A percentile compares a stretch with the other conserved stretches of the same genome.
These are phyloP conservation scores for Viridothelium virens DNA, from an alignment of 495 filamentous ascomycete species.

Conservation along the genomic window DNA sequence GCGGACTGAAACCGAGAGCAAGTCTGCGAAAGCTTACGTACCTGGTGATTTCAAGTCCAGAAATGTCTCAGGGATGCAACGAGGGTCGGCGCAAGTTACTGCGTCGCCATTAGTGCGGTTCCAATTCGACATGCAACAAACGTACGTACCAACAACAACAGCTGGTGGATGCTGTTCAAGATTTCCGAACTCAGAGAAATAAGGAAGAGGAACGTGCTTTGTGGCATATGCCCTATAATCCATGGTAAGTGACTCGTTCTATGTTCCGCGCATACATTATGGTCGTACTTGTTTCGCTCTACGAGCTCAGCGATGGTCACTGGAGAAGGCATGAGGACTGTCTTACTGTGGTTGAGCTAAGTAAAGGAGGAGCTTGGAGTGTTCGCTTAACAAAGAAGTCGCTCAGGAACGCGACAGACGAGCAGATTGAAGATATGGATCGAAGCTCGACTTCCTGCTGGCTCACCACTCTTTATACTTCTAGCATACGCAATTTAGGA, in stretches of 20 bases:
- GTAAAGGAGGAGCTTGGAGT: background rate
- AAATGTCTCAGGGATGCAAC: constrained; percentile 15
- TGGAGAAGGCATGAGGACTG: background rate
- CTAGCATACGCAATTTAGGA: background rate
- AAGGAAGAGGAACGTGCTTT: background rate
- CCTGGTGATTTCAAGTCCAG: constrained; percentile 2
- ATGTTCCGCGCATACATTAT: no score
- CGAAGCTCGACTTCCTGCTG: background rate
- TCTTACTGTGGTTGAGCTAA: background rate
- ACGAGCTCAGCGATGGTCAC: background rate
- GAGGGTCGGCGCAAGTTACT: constrained; percentile 15
- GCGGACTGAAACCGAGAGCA: background rate
- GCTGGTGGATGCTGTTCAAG: background rate
- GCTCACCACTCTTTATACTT: background rate
- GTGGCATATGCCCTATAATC: background rate
- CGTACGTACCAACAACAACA: background rate
- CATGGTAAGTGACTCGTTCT: background rate
- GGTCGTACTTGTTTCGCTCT: constrained; percentile 2
- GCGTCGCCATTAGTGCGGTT: background rate
- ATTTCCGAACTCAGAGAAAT: background rate
- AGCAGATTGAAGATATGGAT: background rate
- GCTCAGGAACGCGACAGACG: background rate
- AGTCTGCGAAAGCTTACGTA: background rate
- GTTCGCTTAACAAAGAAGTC: background rate
- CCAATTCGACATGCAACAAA: background rate